Conservation (phyloP, 345 rosid species). For the Euphorbia lathyris region DNA sequence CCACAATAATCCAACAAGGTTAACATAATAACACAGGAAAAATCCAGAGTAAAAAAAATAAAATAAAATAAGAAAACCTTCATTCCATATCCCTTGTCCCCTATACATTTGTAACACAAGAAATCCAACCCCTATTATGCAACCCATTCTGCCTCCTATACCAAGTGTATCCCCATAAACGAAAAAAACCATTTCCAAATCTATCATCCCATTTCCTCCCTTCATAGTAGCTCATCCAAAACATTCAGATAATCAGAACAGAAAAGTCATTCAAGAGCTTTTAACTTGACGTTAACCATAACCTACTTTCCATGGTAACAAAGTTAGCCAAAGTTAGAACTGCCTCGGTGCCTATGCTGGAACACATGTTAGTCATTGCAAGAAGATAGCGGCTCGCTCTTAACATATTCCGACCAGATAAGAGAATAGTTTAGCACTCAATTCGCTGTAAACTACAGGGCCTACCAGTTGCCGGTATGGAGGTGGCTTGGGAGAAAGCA, state of each 20-base stretch:
- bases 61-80: conserved; percentile 2
- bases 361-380: conserved; percentile 59
- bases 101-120: conserved; percentile 24
- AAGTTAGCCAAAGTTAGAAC: conserved; percentile 28
- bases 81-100: conserved; percentile 24
- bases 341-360: conserved; percentile 30
- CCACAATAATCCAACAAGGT: background rate
- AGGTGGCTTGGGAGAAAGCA: conserved; percentile 40
- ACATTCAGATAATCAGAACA: background rate
- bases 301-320: conserved; percentile 14
- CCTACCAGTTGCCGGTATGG: conserved; percentile 51
- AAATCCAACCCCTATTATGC: conserved; percentile 8
- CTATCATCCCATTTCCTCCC: background rate
- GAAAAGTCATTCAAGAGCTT: conserved; percentile 11
- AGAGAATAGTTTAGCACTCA: conserved; percentile 12
- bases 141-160: conserved; percentile 4
- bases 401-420: conserved; percentile 40
- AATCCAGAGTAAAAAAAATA: too few species aligned
- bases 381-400: conserved; percentile 45
- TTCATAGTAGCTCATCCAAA: conserved; percentile 5
- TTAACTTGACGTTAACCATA: conserved; percentile 17
- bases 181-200: conserved; percentile 8
- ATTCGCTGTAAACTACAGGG: conserved; percentile 43
- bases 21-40: background rate
- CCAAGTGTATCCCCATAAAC: background rate